Base-by-base conservation (phyloP, 2,329 filamentous ascomycete species). In the Ceratocystis harringtonii region DNA sequence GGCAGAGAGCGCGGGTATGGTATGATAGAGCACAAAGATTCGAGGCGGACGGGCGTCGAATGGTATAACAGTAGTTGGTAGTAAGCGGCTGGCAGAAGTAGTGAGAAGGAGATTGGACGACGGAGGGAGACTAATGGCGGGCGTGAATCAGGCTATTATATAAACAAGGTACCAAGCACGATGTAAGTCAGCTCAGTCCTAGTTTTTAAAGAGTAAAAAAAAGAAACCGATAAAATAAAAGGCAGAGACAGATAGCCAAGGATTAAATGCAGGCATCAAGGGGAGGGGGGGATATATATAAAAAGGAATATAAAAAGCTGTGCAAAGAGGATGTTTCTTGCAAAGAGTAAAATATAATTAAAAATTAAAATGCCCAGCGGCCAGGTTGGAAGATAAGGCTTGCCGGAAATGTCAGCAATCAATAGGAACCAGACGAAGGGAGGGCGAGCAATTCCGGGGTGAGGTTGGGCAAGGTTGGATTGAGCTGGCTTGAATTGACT, bases 131-230 rank as follows among this genome's bases (percentile, higher is more conserved):
- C 3, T 0, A 36, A 41, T 12, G 36, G 4, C 36, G 36, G 36
- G 41, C 45, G 41, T 15, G 60, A 43, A 12, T 48, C 41, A 32
- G 36, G 19, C 12, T 22, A 28, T 62, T 62, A 44, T 62, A 62
- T 62, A 48, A 45, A 62, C 19, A 25, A 15, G 50, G 25, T 22
- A 30, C 36, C 36, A 41, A 15, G 36, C 10, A 15, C 36, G 19
- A 15, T 55, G 50, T 55, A 55, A 55, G 50, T 55, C 50, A 55
- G 50, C 50, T 55, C 50, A 55, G 50, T 22, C 50, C 50, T 55
- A 25, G 50, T 22, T n/a, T 41, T 41, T 12, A 12, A 12, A 15
- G 32, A 32, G 48, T 15, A n/a, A 58, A 10, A 45, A 17, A 22
- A 48, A 19, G 15, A 60, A 15, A 45, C 1, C 22, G 22, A 36